Conservation (phyloP, 106 monocot genomes). For the Dendrobium catenatum region DNA sequence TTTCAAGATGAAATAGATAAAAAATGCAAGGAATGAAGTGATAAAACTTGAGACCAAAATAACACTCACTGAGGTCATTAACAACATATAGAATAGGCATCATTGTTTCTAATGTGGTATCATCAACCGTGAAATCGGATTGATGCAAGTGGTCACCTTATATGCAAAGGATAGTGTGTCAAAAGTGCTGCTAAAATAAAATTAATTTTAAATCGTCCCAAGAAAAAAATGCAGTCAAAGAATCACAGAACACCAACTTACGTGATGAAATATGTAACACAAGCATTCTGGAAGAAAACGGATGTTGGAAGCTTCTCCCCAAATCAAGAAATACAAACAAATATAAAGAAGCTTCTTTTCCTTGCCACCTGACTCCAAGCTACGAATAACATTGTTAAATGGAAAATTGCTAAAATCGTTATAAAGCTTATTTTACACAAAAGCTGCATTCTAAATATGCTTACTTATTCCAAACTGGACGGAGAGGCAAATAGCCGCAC, state of each 20-base stretch:
- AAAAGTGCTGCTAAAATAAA: background rate
- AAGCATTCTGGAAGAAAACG: conserved; percentile 93
- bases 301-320: conserved; percentile 91
- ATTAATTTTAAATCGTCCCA: background rate
- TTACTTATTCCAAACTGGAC: conserved; percentile 79
- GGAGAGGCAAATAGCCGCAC: conserved; percentile 83
- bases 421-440: background rate
- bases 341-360: conserved; percentile 79
- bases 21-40: too few relatives aligned
- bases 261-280: conserved; percentile 97
- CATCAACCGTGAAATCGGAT: too few relatives aligned
- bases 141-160: background rate
- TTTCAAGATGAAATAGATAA: too few relatives aligned
- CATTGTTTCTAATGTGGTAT: too few relatives aligned
- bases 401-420: background rate
- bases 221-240: background rate
- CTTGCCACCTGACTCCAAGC: conserved; percentile 41
- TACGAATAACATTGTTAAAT: conserved; percentile 8
- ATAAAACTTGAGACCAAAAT: too few relatives aligned
- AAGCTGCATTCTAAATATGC: background rate
- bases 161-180: background rate
- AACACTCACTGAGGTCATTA: too few relatives aligned
- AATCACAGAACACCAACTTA: conserved; percentile 34
- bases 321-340: conserved; percentile 79
- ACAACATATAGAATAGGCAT: too few relatives aligned